phyloP scores from a whole-genome alignment of 2,329 filamentous ascomycete species.

The Capronia epimyces region DNA sequence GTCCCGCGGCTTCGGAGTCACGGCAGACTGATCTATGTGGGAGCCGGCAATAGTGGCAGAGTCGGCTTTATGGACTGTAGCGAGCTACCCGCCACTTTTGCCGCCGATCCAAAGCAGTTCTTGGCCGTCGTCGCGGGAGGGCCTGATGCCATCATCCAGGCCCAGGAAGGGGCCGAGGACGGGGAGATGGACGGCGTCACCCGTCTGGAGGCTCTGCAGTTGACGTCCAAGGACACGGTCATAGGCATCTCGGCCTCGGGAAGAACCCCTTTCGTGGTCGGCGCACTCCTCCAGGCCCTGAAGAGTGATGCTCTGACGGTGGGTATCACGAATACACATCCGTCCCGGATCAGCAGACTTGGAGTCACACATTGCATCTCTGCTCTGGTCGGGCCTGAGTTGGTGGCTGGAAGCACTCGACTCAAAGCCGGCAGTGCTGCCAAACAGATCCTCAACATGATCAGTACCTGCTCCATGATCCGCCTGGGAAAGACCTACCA shows the following conservation, averaged over 20 bases:
- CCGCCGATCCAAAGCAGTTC: constrained; percentile 38
- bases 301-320: neutral
- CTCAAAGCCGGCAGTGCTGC: constrained; percentile 45
- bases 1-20: constrained; percentile 33
- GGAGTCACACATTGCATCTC: constrained; percentile 35
- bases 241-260: constrained; percentile 37
- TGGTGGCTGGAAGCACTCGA: constrained; percentile 44
- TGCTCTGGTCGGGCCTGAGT: constrained; percentile 40
- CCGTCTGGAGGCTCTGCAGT: constrained; percentile 33
- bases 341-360: neutral
- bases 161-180: constrained; percentile 43
- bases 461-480: constrained; percentile 43
- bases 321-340: neutral
- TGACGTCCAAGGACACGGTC: constrained; percentile 34
- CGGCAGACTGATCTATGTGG: constrained; percentile 39
- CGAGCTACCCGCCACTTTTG: constrained; percentile 43
- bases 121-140: constrained; percentile 42
- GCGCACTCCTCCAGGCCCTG: constrained; percentile 35
- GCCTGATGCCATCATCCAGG: constrained; percentile 38
- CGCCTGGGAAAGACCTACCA: constrained; percentile 39
- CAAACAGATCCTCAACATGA: constrained; percentile 44
- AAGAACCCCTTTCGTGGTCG: constrained; percentile 42
- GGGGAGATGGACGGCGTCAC: constrained; percentile 31
- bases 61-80: too few species aligned
- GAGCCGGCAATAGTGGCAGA: constrained; percentile 44